Evolutionary conservation across 345 rosid species (phyloP).

Genomic region (Arabis hirsuta): DNA sequence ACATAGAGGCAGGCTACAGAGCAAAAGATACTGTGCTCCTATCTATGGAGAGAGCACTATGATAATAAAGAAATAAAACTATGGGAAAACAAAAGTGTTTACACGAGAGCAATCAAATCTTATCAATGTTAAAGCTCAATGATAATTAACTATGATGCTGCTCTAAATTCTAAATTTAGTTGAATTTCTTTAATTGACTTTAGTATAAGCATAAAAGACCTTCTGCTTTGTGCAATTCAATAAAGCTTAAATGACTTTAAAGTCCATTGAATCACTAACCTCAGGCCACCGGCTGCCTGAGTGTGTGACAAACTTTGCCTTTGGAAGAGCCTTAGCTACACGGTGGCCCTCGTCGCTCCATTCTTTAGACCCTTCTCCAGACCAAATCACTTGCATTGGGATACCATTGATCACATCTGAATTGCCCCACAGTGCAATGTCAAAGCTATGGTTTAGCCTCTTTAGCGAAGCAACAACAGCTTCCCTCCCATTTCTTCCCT

Average conservation of each 20-base stretch:
- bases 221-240: conserved; percentile 2
- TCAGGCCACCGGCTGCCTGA: conserved; percentile 93
- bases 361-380: conserved; percentile 61
- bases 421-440: conserved; percentile 76
- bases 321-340: conserved; percentile 70
- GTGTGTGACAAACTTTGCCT: conserved; percentile 68
- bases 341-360: conserved; percentile 71
- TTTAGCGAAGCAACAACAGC: conserved; percentile 61
- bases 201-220: background rate
- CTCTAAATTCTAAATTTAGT: background rate
- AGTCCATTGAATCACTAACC: conserved; percentile 53
- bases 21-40: background rate
- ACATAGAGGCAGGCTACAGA: background rate
- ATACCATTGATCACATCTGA: conserved; percentile 57
- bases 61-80: background rate
- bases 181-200: no score
- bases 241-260: background rate
- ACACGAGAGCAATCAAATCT: background rate
- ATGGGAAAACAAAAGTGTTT: background rate
- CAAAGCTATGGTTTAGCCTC: conserved; percentile 78
- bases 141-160: background rate
- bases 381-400: conserved; percentile 87
- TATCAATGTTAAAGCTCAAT: background rate
- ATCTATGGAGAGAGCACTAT: background rate
- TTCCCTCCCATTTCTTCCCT: conserved; percentile 70